Evolutionary conservation across 495 filamentous ascomycete species (phyloP).

Genomic region (Venustampulla echinocandica): DNA sequence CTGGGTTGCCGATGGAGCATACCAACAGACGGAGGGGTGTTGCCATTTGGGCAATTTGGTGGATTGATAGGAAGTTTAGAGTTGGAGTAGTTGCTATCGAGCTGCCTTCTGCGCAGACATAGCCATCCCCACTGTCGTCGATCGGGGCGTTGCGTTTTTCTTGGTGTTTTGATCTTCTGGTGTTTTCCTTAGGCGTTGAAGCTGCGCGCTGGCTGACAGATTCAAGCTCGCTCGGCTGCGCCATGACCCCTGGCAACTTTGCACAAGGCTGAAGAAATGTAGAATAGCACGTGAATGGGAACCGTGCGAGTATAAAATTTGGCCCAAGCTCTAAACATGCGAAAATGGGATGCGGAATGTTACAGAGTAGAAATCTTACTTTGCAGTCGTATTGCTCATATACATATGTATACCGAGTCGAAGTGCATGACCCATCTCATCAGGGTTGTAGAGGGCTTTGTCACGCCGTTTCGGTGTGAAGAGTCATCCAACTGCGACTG

Average conservation of each 20-base stretch:
- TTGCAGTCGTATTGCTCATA: no score
- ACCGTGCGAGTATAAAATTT: no score
- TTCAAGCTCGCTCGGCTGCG: no score
- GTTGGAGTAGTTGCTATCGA: neutral
- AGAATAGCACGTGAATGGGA: no score
- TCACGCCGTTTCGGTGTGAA: neutral
- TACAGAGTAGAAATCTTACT: no score
- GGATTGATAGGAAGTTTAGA: neutral
- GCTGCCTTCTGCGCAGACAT: neutral
- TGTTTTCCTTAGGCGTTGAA: no score
- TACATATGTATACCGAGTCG: neutral
- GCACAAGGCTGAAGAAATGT: no score
- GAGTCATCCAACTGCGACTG: constrained; percentile 8
- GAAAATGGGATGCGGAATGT: no score
- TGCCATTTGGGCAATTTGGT: constrained; percentile 7
- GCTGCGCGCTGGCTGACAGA: no score
- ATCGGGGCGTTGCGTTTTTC: neutral
- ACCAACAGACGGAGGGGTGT: constrained; percentile 43
- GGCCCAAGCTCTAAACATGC: no score
- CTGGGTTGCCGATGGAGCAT: constrained; percentile 65
- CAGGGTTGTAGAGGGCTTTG: neutral
- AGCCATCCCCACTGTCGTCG: neutral
- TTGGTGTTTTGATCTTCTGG: no score
- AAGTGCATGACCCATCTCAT: neutral
- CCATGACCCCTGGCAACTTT: no score